Evolutionary conservation across 495 filamentous ascomycete species (phyloP), one percentile per base, ranked within the genome.

Genomic region (Neurospora tetraspora): DNA sequence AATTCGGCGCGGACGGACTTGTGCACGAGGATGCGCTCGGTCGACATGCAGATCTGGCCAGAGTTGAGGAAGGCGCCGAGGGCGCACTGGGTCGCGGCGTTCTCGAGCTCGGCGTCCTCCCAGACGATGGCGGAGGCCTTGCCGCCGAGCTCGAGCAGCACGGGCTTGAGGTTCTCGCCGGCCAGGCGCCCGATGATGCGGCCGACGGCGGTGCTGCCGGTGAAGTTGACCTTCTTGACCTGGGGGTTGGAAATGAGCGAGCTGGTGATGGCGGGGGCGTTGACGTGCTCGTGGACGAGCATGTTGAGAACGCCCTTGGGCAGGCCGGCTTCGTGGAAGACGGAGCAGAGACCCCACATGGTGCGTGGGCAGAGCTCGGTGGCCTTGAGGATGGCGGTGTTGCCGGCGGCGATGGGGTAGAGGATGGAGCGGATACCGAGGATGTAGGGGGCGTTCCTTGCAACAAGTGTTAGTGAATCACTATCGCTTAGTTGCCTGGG

Each of bases 11-110:
- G 87, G 70, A 97, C 80, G 18, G 86, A 84, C 43, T 88, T 87
- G 78, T 96, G 92, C 31, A 97, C 92, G 27, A 97, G 81, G 78
- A 98, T 92, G 36, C 91, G 89, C 83, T 97, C 94, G 1, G 94
- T 97, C 3, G 89, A 88, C 94, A 98, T 96, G 84, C 94, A 98
- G 69, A 96, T 89, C 84, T 98, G 94, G 1, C 94, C 94, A 31
- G 88, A 79, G 76, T 88, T 84, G 53, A 88, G 71, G 79, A 89
- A 88, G 5, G 87, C 82, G 3, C 88, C 88, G 5, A 84, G 70
- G 0, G 84, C 83, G 75, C 85, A 86, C 68, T 84, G 80, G 36
- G 77, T 61, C 0, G 89, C 90, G 2, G 90, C 90, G 40, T 83
- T 73, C 39, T 87, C 84, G 12, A 92, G 73, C 76, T 92, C 85